Base-by-base conservation (phyloP, 2,329 filamentous ascomycete species). In the Pestalotiopsis fici region DNA sequence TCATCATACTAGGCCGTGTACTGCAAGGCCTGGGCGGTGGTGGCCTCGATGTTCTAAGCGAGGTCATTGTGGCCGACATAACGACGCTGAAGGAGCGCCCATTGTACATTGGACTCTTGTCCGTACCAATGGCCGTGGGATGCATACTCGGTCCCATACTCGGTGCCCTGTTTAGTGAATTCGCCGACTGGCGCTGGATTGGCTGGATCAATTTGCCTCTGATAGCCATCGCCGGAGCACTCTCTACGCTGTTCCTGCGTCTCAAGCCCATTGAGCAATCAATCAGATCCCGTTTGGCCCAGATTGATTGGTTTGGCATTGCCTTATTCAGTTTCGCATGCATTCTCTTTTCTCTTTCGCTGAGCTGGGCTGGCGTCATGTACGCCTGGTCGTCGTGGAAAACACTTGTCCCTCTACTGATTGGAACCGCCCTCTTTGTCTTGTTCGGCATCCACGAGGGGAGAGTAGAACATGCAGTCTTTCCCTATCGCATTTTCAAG, bases 21-120 rank as follows among this genome's bases (percentile, higher is more conserved):
- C 57, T 78, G 4, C 76, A 77, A 57, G 76, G 76, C 12, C 55
- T 79, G 0, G 77, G 78, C 5, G 75, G 71, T 6, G 77, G 76
- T 25, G 77, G 77, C 0, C 71, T 78, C 3, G 74, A 76, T 50
- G 73, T 77, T 3, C 70, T 78, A 2, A 70, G 66, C 59, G 75
- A 78, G 60, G 69, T 80, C 56, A 74, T 79, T 59, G 67, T 79
- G 21, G 69, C 73, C 57, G 78, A 80, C 60, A 78, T 80, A 59
- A 79, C 77, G 2, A 76, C 72, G 0, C 65, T 79, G 11, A 69
- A 75, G 37, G 77, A 79, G 50, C 71, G 77, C 12, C 70, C 77
- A 3, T 39, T 74, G 1, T 79, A 72, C 25, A 57, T 76, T 6
- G 74, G 73, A 1, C 65, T 77, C 27, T 63, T 78, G 57, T 67